These are phyloP conservation scores for Dipodascopsis uninucleata DNA, from an alignment of 805 yeast genomes.

Conservation along the genomic window DNA sequence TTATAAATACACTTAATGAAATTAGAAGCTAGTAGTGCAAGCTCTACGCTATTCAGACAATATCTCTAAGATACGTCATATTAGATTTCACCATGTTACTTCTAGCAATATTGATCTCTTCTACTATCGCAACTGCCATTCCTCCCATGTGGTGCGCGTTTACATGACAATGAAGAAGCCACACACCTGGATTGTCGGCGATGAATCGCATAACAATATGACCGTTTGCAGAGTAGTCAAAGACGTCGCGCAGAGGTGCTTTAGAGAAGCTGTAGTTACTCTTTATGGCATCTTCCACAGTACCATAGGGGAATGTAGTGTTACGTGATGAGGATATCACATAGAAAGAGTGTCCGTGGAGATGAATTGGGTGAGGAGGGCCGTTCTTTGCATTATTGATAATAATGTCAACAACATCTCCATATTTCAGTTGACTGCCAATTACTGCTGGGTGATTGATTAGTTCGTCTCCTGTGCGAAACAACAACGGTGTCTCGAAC, in stretches of 20 bases:
- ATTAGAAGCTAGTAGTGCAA: too few relatives aligned
- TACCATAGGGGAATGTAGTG: constrained; percentile 31
- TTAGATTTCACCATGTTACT: too few relatives aligned
- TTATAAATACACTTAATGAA: too few relatives aligned
- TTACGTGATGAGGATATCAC: constrained; percentile 47
- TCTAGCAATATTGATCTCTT: too few relatives aligned
- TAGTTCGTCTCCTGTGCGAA: not conserved
- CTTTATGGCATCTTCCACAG: constrained; percentile 45
- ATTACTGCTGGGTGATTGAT: not conserved
- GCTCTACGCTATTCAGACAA: too few relatives aligned
- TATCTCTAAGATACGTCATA: too few relatives aligned
- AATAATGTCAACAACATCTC: constrained; percentile 60
- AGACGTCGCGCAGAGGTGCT: constrained; percentile 8
- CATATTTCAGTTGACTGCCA: constrained; percentile 4
- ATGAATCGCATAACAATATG: constrained; percentile 47
- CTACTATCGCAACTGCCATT: too few relatives aligned
- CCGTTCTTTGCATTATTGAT: constrained; percentile 75
- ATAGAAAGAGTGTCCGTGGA: constrained; percentile 71
- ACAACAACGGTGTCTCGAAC: constrained; percentile 4
- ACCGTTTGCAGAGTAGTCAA: not conserved
- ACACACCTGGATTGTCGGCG: constrained; percentile 86
- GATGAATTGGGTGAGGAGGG: constrained; percentile 74
- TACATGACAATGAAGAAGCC: constrained; percentile 79
- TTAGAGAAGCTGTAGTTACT: not conserved
- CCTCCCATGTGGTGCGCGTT: constrained; percentile 5